phyloP scores from a whole-genome alignment of 345 rosid species.

The Acer negundo region DNA sequence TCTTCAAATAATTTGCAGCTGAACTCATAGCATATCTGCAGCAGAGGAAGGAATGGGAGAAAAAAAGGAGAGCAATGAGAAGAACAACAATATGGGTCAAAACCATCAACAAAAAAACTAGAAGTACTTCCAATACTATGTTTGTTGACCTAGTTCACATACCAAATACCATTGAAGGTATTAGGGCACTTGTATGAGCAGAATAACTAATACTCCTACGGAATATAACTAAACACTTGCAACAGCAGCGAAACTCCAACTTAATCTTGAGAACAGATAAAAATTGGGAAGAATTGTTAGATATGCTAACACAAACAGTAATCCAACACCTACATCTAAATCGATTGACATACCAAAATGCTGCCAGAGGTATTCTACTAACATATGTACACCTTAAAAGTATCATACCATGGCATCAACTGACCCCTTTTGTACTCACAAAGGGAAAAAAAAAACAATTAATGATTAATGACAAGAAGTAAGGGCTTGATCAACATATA shows the following conservation, averaged over 20 bases:
- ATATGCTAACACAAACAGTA: neutral
- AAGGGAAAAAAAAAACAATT: neutral
- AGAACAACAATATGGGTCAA: neutral
- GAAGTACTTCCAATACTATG: neutral
- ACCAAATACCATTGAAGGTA: neutral
- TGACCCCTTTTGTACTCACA: neutral
- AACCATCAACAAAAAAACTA: neutral
- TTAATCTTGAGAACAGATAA: neutral
- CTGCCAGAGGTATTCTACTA: neutral
- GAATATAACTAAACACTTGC: neutral
- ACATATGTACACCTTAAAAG: neutral
- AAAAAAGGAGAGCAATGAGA: neutral
- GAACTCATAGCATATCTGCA: conserved; percentile 81
- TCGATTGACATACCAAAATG: neutral
- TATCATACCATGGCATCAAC: neutral
- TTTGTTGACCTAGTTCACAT: neutral
- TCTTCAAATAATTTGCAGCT: conserved; percentile 80
- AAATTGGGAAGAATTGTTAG: neutral
- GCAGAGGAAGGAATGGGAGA: neutral
- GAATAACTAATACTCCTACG: neutral
- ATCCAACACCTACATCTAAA: too few species aligned
- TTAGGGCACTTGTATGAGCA: neutral
- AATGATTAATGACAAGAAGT: neutral
- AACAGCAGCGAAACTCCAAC: neutral
- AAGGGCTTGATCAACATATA: neutral